Base-by-base conservation (phyloP, 2,329 filamentous ascomycete genomes). In the Xylaria hypoxylon region DNA sequence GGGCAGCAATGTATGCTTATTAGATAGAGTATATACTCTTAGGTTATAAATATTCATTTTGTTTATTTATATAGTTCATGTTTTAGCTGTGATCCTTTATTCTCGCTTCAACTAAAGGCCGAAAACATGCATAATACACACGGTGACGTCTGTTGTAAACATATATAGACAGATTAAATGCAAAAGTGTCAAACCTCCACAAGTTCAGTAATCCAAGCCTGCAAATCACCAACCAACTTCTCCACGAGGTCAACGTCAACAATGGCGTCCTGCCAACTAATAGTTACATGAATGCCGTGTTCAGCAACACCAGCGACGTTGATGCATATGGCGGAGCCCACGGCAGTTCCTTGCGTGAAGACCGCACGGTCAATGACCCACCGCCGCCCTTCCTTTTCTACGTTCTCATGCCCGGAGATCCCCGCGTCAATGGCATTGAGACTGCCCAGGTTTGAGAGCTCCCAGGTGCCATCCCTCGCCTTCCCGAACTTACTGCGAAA, bases 361-460 rank as follows among this genome's bases (percentile, higher is more conserved):
- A 86, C 69, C 19, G 79, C 73, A n/a, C 83, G 79, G 3, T 79
- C 77, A 26, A 86, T 79, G 2, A 67, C n/a, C n/a, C n/a, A 71
- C 79, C 80, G 81, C 2, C 51, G 61, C 1, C 64, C 64, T 1
- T 62, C 70, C 6, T 50, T 6, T 19, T n/a, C 62, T 8, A 3
- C 19, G 15, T 31, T 31, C 28, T 68, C 62, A 6, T 65, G 31
- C 22, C 31, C 33, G 6, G 59, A 56, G 10, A 31, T 50, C 52
- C 10, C 40, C 53, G 65, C 60, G 5, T 76, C 71, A n/a, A 84
- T 71, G 15, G 22, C 45, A 13, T 15, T 22, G 22, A 69, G 56
- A 42, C 77, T 77, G 0, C 86, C 86, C 5, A 87, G 65, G 70
- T 88, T 89, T 66, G 83, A 87, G 4, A 88, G 71, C 67, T 84